These are phyloP conservation scores for Suhomyces bolitotheri DNA, from an alignment of 1,139 yeast species.

Conservation along the genomic window DNA sequence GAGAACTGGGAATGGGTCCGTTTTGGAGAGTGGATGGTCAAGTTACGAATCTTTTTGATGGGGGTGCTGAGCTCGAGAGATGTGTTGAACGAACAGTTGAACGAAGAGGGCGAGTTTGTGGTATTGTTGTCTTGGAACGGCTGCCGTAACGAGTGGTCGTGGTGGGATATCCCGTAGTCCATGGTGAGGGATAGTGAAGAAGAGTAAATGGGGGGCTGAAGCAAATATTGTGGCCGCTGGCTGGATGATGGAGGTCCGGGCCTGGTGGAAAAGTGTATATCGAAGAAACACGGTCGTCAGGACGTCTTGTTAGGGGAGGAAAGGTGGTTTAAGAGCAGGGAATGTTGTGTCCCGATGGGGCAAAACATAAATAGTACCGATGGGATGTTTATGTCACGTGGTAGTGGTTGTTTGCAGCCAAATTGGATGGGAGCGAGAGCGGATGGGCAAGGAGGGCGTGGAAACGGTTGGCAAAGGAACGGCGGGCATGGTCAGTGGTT, in stretches of 20 bases:
- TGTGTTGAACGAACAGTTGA: conserved; percentile 15
- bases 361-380: not conserved
- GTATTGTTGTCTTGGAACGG: conserved; percentile 7
- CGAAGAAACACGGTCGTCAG: no score
- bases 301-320: not conserved
- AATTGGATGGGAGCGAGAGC: no score
- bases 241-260: no score
- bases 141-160: conserved; percentile 3
- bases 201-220: not conserved
- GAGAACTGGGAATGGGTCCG: conserved; percentile 15
- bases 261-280: no score
- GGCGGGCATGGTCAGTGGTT: no score
- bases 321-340: no score
- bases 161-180: conserved; percentile 16
- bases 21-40: conserved; percentile 37
- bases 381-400: not conserved
- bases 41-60: conserved; percentile 37
- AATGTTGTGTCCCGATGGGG: no score
- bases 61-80: conserved; percentile 38
- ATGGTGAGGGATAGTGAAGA: conserved; percentile 1
- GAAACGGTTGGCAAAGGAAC: no score
- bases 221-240: no score
- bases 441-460: not conserved
- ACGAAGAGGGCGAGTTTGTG: conserved; percentile 9
- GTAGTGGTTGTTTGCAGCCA: not conserved